Evolutionary conservation across 805 yeast species (phyloP).

Genomic region (Ogataea trehalophila): DNA sequence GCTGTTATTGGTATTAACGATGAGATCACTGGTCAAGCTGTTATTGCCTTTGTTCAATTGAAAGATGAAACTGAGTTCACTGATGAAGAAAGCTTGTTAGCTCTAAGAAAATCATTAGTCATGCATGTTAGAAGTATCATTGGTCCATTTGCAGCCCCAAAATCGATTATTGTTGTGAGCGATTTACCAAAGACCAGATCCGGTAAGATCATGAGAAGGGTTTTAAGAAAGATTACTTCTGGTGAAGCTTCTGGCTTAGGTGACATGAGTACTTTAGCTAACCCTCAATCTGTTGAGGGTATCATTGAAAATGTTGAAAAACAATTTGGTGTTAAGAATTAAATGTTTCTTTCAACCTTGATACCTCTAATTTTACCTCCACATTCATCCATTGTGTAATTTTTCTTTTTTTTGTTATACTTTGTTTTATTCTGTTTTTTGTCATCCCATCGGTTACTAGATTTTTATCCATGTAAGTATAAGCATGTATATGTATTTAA

Average conservation of each 20-base stretch:
- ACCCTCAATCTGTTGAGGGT: constrained; percentile 77
- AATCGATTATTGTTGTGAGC: constrained; percentile 69
- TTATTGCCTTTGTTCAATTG: constrained; percentile 74
- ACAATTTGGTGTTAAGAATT: constrained; percentile 35
- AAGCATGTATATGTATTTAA: too few relatives aligned
- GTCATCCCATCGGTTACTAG: too few relatives aligned
- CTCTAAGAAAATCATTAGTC: constrained; percentile 67
- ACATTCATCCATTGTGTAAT: background rate
- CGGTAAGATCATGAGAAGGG: constrained; percentile 98
- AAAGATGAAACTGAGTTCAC: constrained; percentile 43
- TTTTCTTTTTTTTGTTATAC: background rate
- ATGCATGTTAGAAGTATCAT: constrained; percentile 88
- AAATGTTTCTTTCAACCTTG: background rate
- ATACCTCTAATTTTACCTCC: background rate
- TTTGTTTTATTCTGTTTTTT: too few relatives aligned
- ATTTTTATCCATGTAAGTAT: too few relatives aligned
- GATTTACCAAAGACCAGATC: constrained; percentile 98
- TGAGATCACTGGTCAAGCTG: constrained; percentile 84
- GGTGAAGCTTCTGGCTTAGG: constrained; percentile 93
- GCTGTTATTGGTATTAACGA: constrained; percentile 84
- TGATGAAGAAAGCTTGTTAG: constrained; percentile 43
- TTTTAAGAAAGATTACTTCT: constrained; percentile 85
- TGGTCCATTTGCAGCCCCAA: constrained; percentile 96
- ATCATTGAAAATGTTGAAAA: constrained; percentile 64
- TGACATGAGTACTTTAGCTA: constrained; percentile 82